These are phyloP conservation scores for Corymbia maculata DNA, from an alignment of 345 rosid genomes.

Conservation along the genomic window DNA sequence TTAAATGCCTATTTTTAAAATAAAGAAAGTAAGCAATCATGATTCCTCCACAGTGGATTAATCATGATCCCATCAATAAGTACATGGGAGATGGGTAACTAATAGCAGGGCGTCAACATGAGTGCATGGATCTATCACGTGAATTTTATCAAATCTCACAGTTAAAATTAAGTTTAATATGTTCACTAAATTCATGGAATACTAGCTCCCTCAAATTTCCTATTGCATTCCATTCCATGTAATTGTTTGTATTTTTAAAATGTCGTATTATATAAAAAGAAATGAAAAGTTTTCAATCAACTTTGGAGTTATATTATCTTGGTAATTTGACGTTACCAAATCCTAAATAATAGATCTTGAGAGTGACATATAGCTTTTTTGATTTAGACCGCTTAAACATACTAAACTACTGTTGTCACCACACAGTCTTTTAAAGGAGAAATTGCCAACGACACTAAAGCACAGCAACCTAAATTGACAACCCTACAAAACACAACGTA, in stretches of 20 bases:
- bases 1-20: no score
- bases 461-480: no score
- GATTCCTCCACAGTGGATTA: neutral
- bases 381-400: neutral
- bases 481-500: no score
- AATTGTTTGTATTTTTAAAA: no score
- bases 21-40: neutral
- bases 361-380: neutral
- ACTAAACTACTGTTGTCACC: neutral
- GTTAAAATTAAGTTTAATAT: neutral
- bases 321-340: neutral
- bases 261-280: no score
- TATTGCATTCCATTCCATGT: no score
- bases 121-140: neutral
- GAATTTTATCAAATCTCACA: no score
- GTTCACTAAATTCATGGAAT: no score
- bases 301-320: no score
- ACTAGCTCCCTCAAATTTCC: no score
- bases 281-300: no score
- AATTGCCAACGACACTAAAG: neutral
- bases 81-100: neutral
- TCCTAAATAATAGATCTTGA: neutral
- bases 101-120: neutral
- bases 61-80: no score
- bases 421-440: neutral